phyloP scores from a whole-genome alignment of 805 yeast species.

The Kodamaea kaohsiungensis region DNA sequence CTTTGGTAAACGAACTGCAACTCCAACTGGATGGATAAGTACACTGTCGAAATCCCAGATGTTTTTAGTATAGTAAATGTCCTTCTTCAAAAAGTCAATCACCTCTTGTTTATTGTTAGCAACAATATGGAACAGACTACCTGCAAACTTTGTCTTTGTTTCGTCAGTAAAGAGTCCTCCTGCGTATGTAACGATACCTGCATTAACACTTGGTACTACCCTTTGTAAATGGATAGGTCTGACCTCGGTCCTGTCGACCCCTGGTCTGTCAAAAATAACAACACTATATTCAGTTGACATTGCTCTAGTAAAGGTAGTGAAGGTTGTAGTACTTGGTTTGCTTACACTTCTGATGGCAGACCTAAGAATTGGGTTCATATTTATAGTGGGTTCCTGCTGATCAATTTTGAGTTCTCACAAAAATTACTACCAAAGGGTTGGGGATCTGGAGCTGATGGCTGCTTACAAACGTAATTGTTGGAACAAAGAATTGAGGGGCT shows the following conservation, averaged over 20 bases:
- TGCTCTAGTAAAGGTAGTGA: conserved; percentile 7
- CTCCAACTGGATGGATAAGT: conserved; percentile 53
- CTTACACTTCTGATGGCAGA: not conserved
- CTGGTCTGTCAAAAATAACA: conserved; percentile 68
- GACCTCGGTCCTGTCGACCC: conserved; percentile 52
- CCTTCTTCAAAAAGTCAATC: conserved; percentile 60
- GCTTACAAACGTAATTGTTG: no score
- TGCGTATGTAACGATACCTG: conserved; percentile 41
- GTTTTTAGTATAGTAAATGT: conserved; percentile 62
- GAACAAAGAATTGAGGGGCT: not conserved
- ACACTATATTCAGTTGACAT: conserved; percentile 45
- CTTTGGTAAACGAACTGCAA: conserved; percentile 39
- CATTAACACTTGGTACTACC: conserved; percentile 41
- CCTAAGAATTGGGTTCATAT: not conserved
- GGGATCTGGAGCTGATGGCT: no score
- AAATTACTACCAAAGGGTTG: not conserved
- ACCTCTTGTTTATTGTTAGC: conserved; percentile 71
- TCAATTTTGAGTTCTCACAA: not conserved
- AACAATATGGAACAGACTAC: conserved; percentile 61
- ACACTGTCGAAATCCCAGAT: conserved; percentile 75
- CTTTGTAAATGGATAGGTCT: conserved; percentile 56
- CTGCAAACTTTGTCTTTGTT: conserved; percentile 57
- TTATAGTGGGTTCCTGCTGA: not conserved
- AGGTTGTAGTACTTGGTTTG: not conserved
- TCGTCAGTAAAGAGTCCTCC: conserved; percentile 46